Conservation (phyloP, 352 stramenopile genomes). For the Phytophthora podocarpi region DNA sequence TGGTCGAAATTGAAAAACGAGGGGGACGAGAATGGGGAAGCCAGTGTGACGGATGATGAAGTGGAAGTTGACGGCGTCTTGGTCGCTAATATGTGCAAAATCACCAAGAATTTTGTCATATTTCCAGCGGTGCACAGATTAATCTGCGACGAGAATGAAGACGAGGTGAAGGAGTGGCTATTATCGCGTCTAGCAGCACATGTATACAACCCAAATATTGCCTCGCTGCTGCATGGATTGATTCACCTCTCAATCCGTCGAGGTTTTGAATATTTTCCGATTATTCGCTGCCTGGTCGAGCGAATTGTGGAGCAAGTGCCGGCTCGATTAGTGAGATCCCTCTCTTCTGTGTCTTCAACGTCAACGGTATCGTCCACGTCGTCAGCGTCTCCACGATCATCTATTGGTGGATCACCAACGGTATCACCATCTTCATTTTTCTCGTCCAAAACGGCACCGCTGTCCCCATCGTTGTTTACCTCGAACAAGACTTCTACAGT, state of each 20-base stretch:
- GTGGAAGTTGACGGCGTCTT: slow-evolving; percentile 61
- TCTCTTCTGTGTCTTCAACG: slow-evolving; percentile 45
- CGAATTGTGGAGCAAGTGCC: slow-evolving; percentile 54
- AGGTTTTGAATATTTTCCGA: slow-evolving; percentile 44
- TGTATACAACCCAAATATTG: slow-evolving; percentile 69
- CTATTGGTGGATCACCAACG: slow-evolving; percentile 25
- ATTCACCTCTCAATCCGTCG: slow-evolving; percentile 66
- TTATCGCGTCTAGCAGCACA: slow-evolving; percentile 52
- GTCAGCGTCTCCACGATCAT: slow-evolving; percentile 40
- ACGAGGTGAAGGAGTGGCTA: slow-evolving; percentile 42
- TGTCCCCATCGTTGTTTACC: slow-evolving; percentile 46
- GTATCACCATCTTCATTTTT: slow-evolving; percentile 34
- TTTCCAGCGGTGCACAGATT: slow-evolving; percentile 70
- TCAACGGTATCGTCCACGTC: slow-evolving; percentile 52
- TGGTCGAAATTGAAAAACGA: slow-evolving; percentile 26
- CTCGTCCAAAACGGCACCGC: slow-evolving; percentile 21
- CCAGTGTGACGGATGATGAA: slow-evolving; percentile 21
- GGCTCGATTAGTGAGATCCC: slow-evolving; percentile 28
- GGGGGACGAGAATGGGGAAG: slow-evolving; percentile 4
- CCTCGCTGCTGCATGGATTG: slow-evolving; percentile 62
- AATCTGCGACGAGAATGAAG: slow-evolving; percentile 46
- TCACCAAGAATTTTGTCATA: slow-evolving; percentile 72
- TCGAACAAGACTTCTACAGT: slow-evolving; percentile 39
- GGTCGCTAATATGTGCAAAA: slow-evolving; percentile 69
- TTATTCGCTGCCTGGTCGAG: slow-evolving; percentile 58